Base-by-base conservation (phyloP, 1,139 yeast genomes). In the Yamadazyma atlantica region DNA sequence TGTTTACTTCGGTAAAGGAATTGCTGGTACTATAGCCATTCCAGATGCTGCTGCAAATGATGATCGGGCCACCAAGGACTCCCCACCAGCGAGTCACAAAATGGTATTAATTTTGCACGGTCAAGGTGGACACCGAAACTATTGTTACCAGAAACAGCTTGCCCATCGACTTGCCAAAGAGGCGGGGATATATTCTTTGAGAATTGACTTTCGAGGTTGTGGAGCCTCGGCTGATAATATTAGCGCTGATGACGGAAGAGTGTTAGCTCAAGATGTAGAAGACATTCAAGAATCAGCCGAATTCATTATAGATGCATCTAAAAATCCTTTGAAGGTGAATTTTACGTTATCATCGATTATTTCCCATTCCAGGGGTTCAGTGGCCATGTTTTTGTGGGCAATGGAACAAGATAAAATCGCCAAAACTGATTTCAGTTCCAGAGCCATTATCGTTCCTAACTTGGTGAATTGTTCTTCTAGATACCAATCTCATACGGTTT, bases 151-250 rank as follows among this genome's bases (percentile, higher is more conserved):
- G 48, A 75, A 75, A 30, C 49, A 63, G 14, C 58, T 88, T 35
- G 92, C 95, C 1, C 75, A 78, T 31, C 60, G 62, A 25, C 57
- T 90, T 37, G 82, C 92, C 0, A 58, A 66, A 4, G 69, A 73
- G 18, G 59, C 74, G 43, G 95, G 95, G 0, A 65, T 80, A 36
- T 78, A 72, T 55, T 73, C 82, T 1, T 68, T 85, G 35, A 65
- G 97, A 48, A 82, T 89, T 47, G 97, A 90, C 58, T 90, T 90
- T 51, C 68, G 96, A 41, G 87, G 86, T 7, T 83, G 94, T 58
- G 97, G 97, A 1, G 76, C 75, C 41, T 85, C 95, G 3, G 82
- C 76, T 23, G 82, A 76, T 21, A 74, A 73, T 41, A 67, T 56
- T 5, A 66, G 71, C 38, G 54, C 54, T 0, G 38, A 48, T 2